phyloP scores from a whole-genome alignment of 2,329 filamentous ascomycete genomes.

The Aureobasidium melanogenum region DNA sequence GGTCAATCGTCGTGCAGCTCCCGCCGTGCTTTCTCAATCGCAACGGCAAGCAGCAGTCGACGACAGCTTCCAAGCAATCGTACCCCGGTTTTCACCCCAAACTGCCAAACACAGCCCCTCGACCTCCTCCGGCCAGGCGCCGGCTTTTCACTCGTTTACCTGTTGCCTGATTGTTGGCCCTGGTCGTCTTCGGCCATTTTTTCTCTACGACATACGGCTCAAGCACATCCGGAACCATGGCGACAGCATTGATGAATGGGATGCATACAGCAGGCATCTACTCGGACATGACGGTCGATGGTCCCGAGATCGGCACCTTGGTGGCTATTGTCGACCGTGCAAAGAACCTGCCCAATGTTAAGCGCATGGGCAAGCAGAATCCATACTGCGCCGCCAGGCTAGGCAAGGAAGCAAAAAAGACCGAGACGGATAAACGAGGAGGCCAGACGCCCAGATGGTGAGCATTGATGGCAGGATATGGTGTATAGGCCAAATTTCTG shows the following conservation, averaged over 20 bases:
- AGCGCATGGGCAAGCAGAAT: conserved; percentile 97
- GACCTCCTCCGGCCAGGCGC: not conserved
- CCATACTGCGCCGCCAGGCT: conserved; percentile 90
- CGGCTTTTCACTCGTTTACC: not conserved
- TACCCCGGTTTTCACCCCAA: conserved; percentile 2
- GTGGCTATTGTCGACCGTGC: conserved; percentile 88
- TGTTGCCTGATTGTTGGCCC: not conserved
- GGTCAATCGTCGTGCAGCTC: not conserved
- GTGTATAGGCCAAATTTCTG: not conserved
- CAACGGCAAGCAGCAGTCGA: not conserved
- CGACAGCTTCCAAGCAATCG: not conserved
- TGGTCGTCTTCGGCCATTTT: not conserved
- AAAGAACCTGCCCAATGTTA: conserved; percentile 93
- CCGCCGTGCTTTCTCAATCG: not conserved
- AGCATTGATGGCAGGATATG: conserved; percentile 23
- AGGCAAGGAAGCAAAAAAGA: conserved; percentile 97
- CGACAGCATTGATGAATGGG: conserved; percentile 12
- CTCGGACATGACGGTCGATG: conserved; percentile 87
- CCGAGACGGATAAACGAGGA: conserved; percentile 82
- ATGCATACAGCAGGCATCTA: conserved; percentile 83
- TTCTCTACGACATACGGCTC: conserved; percentile 17
- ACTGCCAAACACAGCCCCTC: conserved; percentile 10
- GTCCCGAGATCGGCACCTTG: conserved; percentile 85
- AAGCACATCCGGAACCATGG: conserved; percentile 22
- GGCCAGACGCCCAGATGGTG: conserved; percentile 96